phyloP scores from a whole-genome alignment of 2,329 filamentous ascomycete species.

The Mycocentrospora acerina region DNA sequence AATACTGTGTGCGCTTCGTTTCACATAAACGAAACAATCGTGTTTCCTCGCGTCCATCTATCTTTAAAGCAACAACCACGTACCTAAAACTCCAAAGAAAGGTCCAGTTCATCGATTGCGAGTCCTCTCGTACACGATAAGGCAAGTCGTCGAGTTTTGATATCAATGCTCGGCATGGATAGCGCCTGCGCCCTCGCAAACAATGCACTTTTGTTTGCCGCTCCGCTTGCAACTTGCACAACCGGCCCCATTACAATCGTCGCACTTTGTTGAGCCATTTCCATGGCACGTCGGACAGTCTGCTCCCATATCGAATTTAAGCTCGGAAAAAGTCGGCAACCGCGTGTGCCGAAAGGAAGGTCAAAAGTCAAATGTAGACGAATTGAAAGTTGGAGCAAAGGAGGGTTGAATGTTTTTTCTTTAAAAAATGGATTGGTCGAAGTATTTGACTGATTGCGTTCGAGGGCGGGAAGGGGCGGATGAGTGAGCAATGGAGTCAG shows the following conservation, averaged over 20 bases:
- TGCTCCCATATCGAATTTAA: neutral
- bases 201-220: slow-evolving; percentile 30
- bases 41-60: no score
- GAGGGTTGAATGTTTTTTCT: no score
- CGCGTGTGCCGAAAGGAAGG: no score
- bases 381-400: no score
- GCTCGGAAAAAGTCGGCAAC: no score
- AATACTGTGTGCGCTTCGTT: neutral
- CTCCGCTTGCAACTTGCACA: slow-evolving; percentile 31
- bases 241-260: slow-evolving; percentile 33
- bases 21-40: neutral
- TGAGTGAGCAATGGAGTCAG: no score
- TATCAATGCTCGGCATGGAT: slow-evolving; percentile 33
- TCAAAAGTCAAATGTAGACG: no score
- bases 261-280: slow-evolving; percentile 36
- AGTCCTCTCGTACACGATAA: slow-evolving; percentile 5
- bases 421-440: no score
- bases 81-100: slow-evolving; percentile 19
- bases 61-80: no score
- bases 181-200: slow-evolving; percentile 37
- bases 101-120: slow-evolving; percentile 11
- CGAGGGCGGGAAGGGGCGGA: no score
- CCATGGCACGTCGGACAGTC: slow-evolving; percentile 38
- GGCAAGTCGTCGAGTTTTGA: slow-evolving; percentile 5
- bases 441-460: no score